Percentiles rank a stretch among this genome's conserved stretches.
These are phyloP conservation scores for Yarrowia bubula DNA, from an alignment of 805 yeast species.

Conservation along the genomic window DNA sequence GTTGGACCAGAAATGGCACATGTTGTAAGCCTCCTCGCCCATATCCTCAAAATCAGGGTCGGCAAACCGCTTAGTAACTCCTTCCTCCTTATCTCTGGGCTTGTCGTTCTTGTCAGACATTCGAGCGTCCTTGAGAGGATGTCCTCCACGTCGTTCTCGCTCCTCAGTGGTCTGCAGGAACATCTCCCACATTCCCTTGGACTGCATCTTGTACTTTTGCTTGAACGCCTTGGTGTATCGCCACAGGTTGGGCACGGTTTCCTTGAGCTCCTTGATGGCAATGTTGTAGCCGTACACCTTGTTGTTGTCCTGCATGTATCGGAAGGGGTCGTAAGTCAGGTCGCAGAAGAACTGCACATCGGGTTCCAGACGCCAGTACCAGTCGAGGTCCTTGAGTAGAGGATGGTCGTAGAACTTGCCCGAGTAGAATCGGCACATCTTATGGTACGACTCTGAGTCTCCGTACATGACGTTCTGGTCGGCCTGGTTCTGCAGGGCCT, in stretches of 20 bases:
- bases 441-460: slow-evolving; percentile 75
- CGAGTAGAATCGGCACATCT: slow-evolving; percentile 92
- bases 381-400: slow-evolving; percentile 64
- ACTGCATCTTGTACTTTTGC: slow-evolving; percentile 46
- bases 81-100: neutral
- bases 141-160: slow-evolving; percentile 41
- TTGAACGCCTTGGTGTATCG: slow-evolving; percentile 67
- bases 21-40: slow-evolving; percentile 47
- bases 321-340: slow-evolving; percentile 85
- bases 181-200: slow-evolving; percentile 68
- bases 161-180: slow-evolving; percentile 45
- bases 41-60: slow-evolving; percentile 39
- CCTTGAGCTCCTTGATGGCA: slow-evolving; percentile 69
- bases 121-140: slow-evolving; percentile 57
- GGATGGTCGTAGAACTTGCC: slow-evolving; percentile 82
- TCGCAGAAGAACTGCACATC: slow-evolving; percentile 88
- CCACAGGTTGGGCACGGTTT: slow-evolving; percentile 81
- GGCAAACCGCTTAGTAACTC: slow-evolving; percentile 1
- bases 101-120: slow-evolving; percentile 53
- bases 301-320: slow-evolving; percentile 64
- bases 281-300: slow-evolving; percentile 87
- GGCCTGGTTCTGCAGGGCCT: slow-evolving; percentile 69
- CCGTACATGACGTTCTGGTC: slow-evolving; percentile 86
- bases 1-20: slow-evolving; percentile 91
- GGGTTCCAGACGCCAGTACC: slow-evolving; percentile 98